Evolutionary conservation across 805 yeast species (phyloP).

Genomic region (Dipodascus albidus): DNA sequence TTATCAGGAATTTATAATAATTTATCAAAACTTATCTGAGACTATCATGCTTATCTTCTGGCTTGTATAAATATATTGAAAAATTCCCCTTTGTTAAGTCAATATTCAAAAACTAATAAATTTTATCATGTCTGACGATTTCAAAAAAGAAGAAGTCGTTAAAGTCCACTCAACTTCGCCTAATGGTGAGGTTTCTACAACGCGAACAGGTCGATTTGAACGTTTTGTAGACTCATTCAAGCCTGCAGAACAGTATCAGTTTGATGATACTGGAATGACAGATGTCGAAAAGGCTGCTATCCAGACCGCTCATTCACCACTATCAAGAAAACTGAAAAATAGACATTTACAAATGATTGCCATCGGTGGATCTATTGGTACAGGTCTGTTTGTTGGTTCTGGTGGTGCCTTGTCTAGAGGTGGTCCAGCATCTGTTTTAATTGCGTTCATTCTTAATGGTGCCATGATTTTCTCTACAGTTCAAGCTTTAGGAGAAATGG

Average conservation of each 20-base stretch:
- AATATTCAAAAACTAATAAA: background rate
- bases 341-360: conserved; percentile 51
- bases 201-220: conserved; percentile 10
- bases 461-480: conserved; percentile 49
- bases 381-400: conserved; percentile 60
- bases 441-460: conserved; percentile 52
- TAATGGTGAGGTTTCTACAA: conserved; percentile 2
- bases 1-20: background rate
- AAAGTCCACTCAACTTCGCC: background rate
- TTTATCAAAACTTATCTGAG: no score
- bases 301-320: conserved; percentile 44
- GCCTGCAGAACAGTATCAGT: conserved; percentile 30
- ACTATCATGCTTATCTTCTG: no score
- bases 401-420: conserved; percentile 43
- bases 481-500: conserved; percentile 55
- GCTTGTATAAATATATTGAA: background rate
- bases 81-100: background rate
- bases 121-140: background rate
- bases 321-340: conserved; percentile 31
- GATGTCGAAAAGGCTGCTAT: conserved; percentile 29
- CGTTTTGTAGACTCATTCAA: conserved; percentile 34
- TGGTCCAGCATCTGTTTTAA: conserved; percentile 53
- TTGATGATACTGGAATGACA: conserved; percentile 20
- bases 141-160: background rate
- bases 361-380: conserved; percentile 68